Conservation (phyloP, 257 asterid species). For the Jacaranda copaia region DNA sequence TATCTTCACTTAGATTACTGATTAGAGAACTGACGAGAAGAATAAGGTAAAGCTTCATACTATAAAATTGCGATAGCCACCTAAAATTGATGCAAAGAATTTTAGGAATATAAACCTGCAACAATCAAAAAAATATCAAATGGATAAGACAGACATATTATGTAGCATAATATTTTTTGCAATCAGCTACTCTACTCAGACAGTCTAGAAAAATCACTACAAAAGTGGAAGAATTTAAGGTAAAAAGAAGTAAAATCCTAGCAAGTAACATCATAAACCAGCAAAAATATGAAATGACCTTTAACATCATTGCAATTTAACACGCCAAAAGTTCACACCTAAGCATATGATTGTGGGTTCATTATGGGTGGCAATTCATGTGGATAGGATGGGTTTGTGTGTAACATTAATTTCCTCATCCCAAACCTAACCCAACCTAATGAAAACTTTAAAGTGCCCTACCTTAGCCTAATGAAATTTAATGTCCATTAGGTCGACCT, state of each 20-base stretch:
- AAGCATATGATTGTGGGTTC: neutral
- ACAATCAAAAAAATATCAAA: constrained; percentile 38
- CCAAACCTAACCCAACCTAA: no score
- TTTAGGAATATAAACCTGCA: constrained; percentile 89
- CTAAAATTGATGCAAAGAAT: constrained; percentile 90
- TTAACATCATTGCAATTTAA: neutral
- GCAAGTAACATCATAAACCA: constrained; percentile 17
- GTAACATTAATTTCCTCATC: no score
- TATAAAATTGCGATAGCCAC: constrained; percentile 97
- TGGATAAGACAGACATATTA: constrained; percentile 29
- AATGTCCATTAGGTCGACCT: no score
- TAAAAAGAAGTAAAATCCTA: neutral
- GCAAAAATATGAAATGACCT: constrained; percentile 2
- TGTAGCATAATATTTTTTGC: constrained; percentile 21
- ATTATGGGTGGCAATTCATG: no score
- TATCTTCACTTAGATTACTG: constrained; percentile 38
- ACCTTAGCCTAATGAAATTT: no score
- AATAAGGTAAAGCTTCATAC: constrained; percentile 62
- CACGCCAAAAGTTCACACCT: constrained; percentile 7
- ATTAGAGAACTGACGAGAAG: constrained; percentile 36
- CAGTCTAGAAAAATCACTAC: constrained; percentile 18
- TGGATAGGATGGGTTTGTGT: no score
- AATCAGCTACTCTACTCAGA: constrained; percentile 31
- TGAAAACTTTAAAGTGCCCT: no score
- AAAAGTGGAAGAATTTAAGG: neutral